Conservation (phyloP, 352 stramenopile genomes). For the Hyaloperonospora arabidopsidis region DNA sequence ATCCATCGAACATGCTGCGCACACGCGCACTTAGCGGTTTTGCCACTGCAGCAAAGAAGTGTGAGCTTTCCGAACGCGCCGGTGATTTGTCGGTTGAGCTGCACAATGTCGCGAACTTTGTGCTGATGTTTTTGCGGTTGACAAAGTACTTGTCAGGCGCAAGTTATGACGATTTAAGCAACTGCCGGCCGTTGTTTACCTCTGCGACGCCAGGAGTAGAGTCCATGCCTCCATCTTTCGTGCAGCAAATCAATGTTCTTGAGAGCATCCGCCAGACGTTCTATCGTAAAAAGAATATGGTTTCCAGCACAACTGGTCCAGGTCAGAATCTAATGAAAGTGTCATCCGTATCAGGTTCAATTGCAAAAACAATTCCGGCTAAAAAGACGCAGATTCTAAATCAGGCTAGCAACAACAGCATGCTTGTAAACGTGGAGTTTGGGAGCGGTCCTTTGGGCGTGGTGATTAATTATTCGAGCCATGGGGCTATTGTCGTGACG, state of each 20-base stretch:
- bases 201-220: slow-evolving; percentile 36
- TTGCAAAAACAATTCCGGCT: slow-evolving; percentile 5
- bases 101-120: slow-evolving; percentile 69
- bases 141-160: slow-evolving; percentile 51
- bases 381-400: slow-evolving; percentile 9
- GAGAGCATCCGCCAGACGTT: slow-evolving; percentile 54
- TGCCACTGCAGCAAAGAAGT: slow-evolving; percentile 42
- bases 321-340: slow-evolving; percentile 8
- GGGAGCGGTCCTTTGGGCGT: slow-evolving; percentile 59
- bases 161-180: slow-evolving; percentile 54
- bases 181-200: slow-evolving; percentile 47
- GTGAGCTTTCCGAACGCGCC: slow-evolving; percentile 35
- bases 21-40: slow-evolving; percentile 48
- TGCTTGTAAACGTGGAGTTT: slow-evolving; percentile 62
- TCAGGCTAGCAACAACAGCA: slow-evolving; percentile 20
- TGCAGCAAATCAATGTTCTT: slow-evolving; percentile 60
- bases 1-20: slow-evolving; percentile 51
- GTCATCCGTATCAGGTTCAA: too few species aligned
- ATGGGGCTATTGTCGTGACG: slow-evolving; percentile 65
- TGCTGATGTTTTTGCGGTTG: slow-evolving; percentile 62
- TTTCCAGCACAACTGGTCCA: slow-evolving; percentile 3
- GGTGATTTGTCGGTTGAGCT: slow-evolving; percentile 55
- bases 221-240: slow-evolving; percentile 57
- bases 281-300: slow-evolving; percentile 20
- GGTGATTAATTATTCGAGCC: slow-evolving; percentile 78